Percentiles rank a stretch among this genome's conserved stretches.
These are phyloP conservation scores for Diaporthe humulicola DNA, from an alignment of 2,329 filamentous ascomycete species.

Conservation along the genomic window DNA sequence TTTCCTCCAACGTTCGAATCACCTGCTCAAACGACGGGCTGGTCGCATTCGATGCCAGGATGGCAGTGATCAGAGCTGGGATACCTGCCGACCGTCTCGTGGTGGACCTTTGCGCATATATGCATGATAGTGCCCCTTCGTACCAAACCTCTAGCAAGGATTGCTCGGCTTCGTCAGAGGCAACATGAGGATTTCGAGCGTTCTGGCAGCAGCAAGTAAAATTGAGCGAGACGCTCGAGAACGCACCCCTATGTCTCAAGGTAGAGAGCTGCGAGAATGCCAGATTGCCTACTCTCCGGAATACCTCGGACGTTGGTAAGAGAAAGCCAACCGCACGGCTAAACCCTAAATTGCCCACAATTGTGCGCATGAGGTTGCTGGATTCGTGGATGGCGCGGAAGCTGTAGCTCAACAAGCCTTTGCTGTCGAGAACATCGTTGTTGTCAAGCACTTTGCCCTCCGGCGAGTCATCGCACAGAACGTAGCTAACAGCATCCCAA, in stretches of 20 bases:
- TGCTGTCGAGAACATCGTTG: slow-evolving; percentile 80
- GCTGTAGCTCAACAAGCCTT: slow-evolving; percentile 92
- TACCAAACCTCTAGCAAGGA: slow-evolving; percentile 78
- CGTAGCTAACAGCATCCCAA: slow-evolving; percentile 81
- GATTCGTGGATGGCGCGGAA: slow-evolving; percentile 97
- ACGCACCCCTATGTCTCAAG: slow-evolving; percentile 90
- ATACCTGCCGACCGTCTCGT: slow-evolving; percentile 94
- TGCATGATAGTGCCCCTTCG: slow-evolving; percentile 76
- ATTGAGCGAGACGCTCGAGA: slow-evolving; percentile 91
- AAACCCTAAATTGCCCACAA: slow-evolving; percentile 68
- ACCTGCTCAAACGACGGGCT: slow-evolving; percentile 74
- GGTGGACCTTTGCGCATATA: slow-evolving; percentile 81
- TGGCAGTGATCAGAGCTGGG: slow-evolving; percentile 85
- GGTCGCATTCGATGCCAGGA: slow-evolving; percentile 76
- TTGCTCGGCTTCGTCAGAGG: slow-evolving; percentile 50
- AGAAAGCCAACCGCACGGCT: slow-evolving; percentile 59
- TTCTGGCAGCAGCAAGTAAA: slow-evolving; percentile 85
- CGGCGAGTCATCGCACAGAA: slow-evolving; percentile 93
- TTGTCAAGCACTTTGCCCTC: slow-evolving; percentile 89
- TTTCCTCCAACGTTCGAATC: slow-evolving; percentile 72
- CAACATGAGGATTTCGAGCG: slow-evolving; percentile 60
- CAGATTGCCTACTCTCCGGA: slow-evolving; percentile 77
- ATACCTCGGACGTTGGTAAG: slow-evolving; percentile 65
- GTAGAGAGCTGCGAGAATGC: slow-evolving; percentile 87
- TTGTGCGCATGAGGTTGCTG: slow-evolving; percentile 78